Evolutionary conservation across 2,329 filamentous ascomycete genomes (phyloP).

Genomic region (Fusarium torulosum): DNA sequence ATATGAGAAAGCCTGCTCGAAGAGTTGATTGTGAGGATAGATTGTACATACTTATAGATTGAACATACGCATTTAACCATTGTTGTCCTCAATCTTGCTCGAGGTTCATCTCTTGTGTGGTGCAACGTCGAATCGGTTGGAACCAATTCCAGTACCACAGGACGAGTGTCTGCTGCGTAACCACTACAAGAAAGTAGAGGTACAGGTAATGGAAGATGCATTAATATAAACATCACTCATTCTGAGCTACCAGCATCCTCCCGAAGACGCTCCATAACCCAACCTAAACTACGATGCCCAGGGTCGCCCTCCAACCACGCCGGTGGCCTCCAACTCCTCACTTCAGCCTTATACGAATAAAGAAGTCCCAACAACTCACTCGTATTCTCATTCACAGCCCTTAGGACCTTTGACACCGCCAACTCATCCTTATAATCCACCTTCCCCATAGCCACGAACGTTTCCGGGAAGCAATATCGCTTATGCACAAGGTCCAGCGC

Average conservation of each 20-base stretch:
- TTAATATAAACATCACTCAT: too few relatives aligned
- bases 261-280: neutral
- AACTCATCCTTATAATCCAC: neutral
- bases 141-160: neutral
- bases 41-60: neutral
- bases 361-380: neutral
- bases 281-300: neutral
- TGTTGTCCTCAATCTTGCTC: rapidly evolving
- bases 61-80: neutral
- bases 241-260: neutral
- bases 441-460: neutral
- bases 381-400: constrained; percentile 7
- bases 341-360: neutral
- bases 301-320: neutral
- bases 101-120: rapidly evolving
- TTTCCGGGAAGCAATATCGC: constrained; percentile 1
- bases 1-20: constrained; percentile 4
- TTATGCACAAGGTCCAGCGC: constrained; percentile 3
- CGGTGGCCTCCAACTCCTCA: neutral
- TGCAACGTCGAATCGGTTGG: too few relatives aligned
- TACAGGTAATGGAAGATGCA: rapidly evolving
- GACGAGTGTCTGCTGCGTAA: too few relatives aligned
- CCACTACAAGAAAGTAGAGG: neutral
- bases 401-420: neutral
- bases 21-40: neutral